A percentile compares a stretch with the other conserved stretches of the same genome.
These are phyloP conservation scores for Clavariopsis aquatica DNA, from an alignment of 495 filamentous ascomycete species.

Conservation along the genomic window DNA sequence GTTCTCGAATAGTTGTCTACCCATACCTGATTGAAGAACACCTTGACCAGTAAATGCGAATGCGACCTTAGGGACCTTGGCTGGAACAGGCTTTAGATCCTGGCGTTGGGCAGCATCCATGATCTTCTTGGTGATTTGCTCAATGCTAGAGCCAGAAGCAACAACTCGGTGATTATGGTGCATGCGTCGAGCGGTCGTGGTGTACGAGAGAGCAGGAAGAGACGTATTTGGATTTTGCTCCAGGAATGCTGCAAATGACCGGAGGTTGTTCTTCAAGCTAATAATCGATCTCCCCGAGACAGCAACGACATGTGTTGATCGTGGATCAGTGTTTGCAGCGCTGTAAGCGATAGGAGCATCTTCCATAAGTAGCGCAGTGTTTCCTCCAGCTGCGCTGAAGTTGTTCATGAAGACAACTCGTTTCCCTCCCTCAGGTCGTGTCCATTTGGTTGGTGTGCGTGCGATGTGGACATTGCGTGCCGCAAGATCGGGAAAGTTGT, in stretches of 20 bases:
- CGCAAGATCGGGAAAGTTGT: constrained; percentile 14
- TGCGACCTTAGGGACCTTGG: constrained; percentile 37
- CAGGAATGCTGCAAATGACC: constrained; percentile 43
- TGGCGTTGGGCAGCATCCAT: constrained; percentile 19
- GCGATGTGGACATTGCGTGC: constrained; percentile 21
- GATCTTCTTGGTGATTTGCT: constrained; percentile 7
- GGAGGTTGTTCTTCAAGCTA: constrained; percentile 46
- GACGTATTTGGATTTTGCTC: constrained; percentile 42
- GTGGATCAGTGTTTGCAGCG: constrained; percentile 36
- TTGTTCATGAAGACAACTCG: constrained; percentile 36
- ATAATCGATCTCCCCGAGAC: constrained; percentile 46
- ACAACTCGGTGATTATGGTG: constrained; percentile 31
- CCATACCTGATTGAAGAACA: constrained; percentile 30
- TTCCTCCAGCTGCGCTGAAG: constrained; percentile 41
- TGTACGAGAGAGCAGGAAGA: constrained; percentile 49
- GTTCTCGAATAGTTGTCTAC: constrained; percentile 45
- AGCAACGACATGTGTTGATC: constrained; percentile 38
- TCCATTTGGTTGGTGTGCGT: constrained; percentile 9
- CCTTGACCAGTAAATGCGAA: constrained; percentile 34
- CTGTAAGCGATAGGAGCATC: constrained; percentile 40
- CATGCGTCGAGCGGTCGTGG: constrained; percentile 39
- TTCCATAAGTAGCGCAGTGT: constrained; percentile 45
- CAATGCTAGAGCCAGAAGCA: constrained; percentile 43
- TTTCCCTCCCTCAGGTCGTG: constrained; percentile 1
- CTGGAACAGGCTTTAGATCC: constrained; percentile 35